Percentiles rank a stretch among this genome's conserved stretches.
Conservation (phyloP, 75 land plant species). For the Cryptomeria japonica region DNA sequence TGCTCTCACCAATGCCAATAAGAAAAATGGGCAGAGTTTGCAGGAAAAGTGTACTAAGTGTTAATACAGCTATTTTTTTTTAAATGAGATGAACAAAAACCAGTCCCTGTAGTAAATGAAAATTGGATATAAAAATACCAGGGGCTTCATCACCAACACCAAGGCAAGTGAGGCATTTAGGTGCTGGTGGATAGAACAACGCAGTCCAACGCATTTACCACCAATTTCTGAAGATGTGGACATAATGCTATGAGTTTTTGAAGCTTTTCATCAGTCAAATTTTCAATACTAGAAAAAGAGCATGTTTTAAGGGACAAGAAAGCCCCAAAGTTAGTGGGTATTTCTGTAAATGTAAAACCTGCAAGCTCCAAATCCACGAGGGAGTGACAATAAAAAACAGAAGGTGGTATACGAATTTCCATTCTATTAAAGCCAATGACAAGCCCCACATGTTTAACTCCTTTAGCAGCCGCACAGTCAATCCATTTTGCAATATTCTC, state of each 20-base stretch:
- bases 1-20: no score
- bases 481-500: background rate
- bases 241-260: background rate
- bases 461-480: background rate
- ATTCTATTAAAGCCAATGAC: background rate
- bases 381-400: background rate
- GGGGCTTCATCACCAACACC: no score
- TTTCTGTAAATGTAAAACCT: background rate
- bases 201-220: no score
- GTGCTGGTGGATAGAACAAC: no score
- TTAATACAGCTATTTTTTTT: no score
- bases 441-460: background rate
- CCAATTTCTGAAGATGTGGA: constrained; percentile 2
- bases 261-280: background rate
- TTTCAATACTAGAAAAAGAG: background rate
- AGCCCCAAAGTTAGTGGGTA: background rate
- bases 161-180: no score
- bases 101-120: no score
- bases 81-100: no score
- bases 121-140: no score
- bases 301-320: background rate
- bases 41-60: no score
- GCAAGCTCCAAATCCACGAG: background rate
- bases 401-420: background rate
- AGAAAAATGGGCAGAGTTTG: no score